These are phyloP conservation scores for Encephalitozoon romaleae DNA, from an alignment of 371 early-diverging fungal genomes.

Conservation along the genomic window DNA sequence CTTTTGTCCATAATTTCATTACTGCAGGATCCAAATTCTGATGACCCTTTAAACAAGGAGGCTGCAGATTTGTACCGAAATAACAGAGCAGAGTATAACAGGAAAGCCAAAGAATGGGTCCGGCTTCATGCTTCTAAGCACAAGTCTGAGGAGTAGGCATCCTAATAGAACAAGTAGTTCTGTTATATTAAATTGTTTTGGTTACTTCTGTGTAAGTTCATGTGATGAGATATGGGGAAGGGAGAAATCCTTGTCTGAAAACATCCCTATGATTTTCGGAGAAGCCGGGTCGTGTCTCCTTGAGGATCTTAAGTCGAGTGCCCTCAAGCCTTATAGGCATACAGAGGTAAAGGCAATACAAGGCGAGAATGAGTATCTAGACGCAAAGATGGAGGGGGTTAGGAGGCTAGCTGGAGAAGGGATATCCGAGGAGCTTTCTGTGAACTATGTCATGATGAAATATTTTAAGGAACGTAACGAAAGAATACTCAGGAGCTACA, in stretches of 20 bases:
- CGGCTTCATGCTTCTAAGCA: constrained; percentile 65
- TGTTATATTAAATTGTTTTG: constrained; percentile 8
- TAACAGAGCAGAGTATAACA: constrained; percentile 67
- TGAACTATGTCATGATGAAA: constrained; percentile 43
- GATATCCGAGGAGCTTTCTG: constrained; percentile 29
- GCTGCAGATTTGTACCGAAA: constrained; percentile 71
- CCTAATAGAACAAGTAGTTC: neutral
- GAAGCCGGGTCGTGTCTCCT: constrained; percentile 12
- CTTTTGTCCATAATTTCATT: constrained; percentile 84
- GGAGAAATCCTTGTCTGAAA: neutral
- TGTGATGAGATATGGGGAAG: neutral
- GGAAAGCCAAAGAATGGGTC: constrained; percentile 70
- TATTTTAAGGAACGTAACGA: constrained; percentile 30
- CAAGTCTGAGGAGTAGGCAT: neutral
- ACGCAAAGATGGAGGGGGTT: constrained; percentile 31
- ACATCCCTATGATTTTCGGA: constrained; percentile 5
- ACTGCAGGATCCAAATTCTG: constrained; percentile 90
- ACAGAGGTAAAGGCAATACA: neutral
- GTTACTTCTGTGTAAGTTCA: neutral
- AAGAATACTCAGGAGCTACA: constrained; percentile 31
- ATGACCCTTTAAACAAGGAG: constrained; percentile 90
- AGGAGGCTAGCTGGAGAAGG: neutral
- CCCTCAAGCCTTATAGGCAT: constrained; percentile 21
- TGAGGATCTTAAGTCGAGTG: constrained; percentile 17
- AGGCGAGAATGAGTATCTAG: constrained; percentile 10